phyloP scores from a whole-genome alignment of 768 basidiomycete genomes.

The Kwoniella dejecticola region DNA sequence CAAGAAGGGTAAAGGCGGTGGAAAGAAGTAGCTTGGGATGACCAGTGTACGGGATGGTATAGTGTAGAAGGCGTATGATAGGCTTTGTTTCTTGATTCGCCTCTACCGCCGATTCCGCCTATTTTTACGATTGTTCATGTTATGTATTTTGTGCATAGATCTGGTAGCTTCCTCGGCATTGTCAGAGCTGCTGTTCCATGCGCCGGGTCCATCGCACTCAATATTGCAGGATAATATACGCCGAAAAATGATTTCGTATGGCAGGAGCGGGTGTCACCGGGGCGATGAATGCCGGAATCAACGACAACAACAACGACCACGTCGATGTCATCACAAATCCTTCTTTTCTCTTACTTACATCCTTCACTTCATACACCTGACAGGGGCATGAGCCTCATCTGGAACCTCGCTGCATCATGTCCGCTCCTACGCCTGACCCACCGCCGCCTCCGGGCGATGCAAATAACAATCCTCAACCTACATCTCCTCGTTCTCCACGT shows the following conservation, averaged over 20 bases:
- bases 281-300: neutral
- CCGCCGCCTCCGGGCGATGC: neutral
- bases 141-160: conserved; percentile 8
- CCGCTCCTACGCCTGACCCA: neutral
- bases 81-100: neutral
- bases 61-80: neutral
- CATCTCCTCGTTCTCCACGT: conserved; percentile 23
- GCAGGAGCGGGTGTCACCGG: too few relatives aligned
- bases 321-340: neutral
- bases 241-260: too few relatives aligned
- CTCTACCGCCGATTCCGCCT: neutral
- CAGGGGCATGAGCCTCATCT: too few relatives aligned
- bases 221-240: too few relatives aligned
- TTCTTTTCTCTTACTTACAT: neutral
- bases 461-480: neutral
- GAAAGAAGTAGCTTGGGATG: conserved; percentile 25
- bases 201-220: too few relatives aligned
- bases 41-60: neutral
- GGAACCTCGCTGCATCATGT: neutral
- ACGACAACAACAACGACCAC: neutral
- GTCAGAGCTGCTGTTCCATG: too few relatives aligned
- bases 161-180: too few relatives aligned
- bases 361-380: neutral
- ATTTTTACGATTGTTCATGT: neutral
- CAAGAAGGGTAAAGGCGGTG: conserved; percentile 47